Base-by-base conservation (phyloP, 2,329 filamentous ascomycete genomes). In the Xylogone sp. region DNA sequence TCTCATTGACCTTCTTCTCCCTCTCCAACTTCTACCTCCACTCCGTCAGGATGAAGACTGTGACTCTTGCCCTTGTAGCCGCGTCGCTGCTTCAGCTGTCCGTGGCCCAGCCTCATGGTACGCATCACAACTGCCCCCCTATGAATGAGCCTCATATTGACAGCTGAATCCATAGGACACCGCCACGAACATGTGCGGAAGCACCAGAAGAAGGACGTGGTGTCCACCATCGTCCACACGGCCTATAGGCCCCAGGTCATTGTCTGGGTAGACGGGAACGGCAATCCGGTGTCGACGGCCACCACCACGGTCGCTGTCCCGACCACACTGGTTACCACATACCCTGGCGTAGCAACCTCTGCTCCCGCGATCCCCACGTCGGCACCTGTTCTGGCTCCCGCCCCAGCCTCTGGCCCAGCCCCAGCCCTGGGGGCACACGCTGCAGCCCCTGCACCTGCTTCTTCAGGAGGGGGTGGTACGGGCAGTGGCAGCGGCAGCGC, bases 241-340 rank as follows among this genome's bases (percentile, higher is more conserved):
- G 59, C 54, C 59, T 68, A 57, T 66, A 68, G 73, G 39, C 71
- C 74, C 5, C 70, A 77, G 52, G 74, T 76, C 20, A 74, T 87
- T 59, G 75, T 87, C 60, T 86, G 79, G 67, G 79, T 86, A 44
- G 75, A 88, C 61, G 68, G 78, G 56, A 65, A 76, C 52, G 81
- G 82, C 50, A 71, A 75, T n/a, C 70, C 75, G 2, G 57, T 83
- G 54, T 73, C 70, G 42, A 78, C 72, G 7, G 62, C 64, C 18
- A 74, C 59, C 6, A 43, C 53, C 50, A 47, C 46, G 46, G 21
- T 54, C 7, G 18, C 48, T 22, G 12, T 49, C 45, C 39, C 34
- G n/a, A 39, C 34, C n/a, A 27, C 24, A 27, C 10, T 27, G 5
- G 24, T 27, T 27, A 48, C 54, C 13, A 50, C 61, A 47, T 53